Evolutionary conservation across 2,329 filamentous ascomycete genomes (phyloP), one percentile per base, ranked within the genome.

Genomic region (Microcera coccophila): DNA sequence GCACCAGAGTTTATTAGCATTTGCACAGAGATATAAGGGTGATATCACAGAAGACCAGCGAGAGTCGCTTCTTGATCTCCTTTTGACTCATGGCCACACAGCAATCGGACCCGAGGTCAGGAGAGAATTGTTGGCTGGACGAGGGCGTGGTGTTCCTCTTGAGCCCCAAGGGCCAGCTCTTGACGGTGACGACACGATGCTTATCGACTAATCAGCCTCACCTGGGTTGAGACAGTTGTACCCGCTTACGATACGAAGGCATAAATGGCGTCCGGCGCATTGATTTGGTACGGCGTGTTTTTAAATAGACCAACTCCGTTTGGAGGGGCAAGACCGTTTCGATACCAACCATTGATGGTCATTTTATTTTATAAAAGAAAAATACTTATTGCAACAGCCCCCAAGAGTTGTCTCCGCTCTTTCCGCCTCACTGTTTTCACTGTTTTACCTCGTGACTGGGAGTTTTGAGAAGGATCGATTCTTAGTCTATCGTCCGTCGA

Each of bases 31-130:
- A 43, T 98, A 97, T 69, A 84, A 90, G 60, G 94, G 96, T 55
- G 91, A 97, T 65, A 91, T 96, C 55, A 95, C 90, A 2, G 90
- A 96, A 64, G 90, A 96, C 55, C 90, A 95, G 71, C 76, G 90
- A 55, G 91, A 98, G 68, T 87, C 90, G 1, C 69, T 98, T 38
- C 71, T 98, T 5, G 93, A 98, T 68, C 68, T 98, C 46, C 72
- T 98, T 15, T 73, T 95, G 33, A 84, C 82, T 4, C 82, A 91
- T 48, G 90, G 90, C 0, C 93, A 98, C 68, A 82, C 83, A 48
- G 80, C 84, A 47, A 96, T 98, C 51, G 90, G 89, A 0, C 90
- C 93, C 0, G 93, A 97, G 63, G 87, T 97, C 19, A 75, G 93
- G 54, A 81, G 90, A 58, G 91, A 98, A 64, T 63, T 98, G 59